Percentiles rank a stretch among this genome's conserved stretches.
These are phyloP conservation scores for Cyphellophora attinorum DNA, from an alignment of 2,329 filamentous ascomycete genomes.

Conservation along the genomic window DNA sequence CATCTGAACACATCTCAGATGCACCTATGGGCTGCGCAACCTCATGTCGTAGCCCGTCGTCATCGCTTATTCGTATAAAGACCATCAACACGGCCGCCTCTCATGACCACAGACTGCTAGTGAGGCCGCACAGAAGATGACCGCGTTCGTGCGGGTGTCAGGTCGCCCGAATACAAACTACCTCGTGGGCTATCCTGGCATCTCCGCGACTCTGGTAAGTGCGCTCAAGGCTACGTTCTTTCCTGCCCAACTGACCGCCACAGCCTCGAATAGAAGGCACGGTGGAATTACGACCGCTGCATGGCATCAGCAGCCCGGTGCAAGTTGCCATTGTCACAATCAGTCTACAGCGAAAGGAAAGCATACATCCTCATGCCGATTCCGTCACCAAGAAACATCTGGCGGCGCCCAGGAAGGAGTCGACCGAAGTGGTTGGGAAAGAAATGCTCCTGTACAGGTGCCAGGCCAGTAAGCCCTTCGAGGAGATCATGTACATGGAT, in stretches of 20 bases:
- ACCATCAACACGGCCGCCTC: conserved; percentile 3
- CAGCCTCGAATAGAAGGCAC: conserved; percentile 96
- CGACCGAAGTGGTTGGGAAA: conserved; percentile 86
- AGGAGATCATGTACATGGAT: conserved; percentile 91
- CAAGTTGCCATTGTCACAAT: conserved; percentile 88
- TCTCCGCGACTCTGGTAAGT: conserved; percentile 91
- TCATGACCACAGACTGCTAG: conserved; percentile 11
- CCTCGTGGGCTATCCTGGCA: conserved; percentile 92
- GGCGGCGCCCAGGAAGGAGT: conserved; percentile 80
- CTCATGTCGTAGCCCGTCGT: conserved; percentile 5
- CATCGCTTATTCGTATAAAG: not conserved
- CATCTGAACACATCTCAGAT: not conserved
- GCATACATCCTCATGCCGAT: conserved; percentile 92
- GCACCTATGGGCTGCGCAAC: conserved; percentile 17
- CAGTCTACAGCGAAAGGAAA: conserved; percentile 84
- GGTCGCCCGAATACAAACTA: conserved; percentile 96
- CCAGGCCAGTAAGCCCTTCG: conserved; percentile 70
- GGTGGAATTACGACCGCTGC: conserved; percentile 84
- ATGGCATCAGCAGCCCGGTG: conserved; percentile 80
- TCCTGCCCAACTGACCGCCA: conserved; percentile 13
- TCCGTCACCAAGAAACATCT: conserved; percentile 87
- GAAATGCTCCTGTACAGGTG: conserved; percentile 89
- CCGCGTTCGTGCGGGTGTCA: conserved; percentile 88
- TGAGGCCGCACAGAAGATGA: conserved; percentile 37
- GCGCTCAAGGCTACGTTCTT: conserved; percentile 6